These are phyloP conservation scores for Antarctomyces pellizariae DNA, from an alignment of 495 filamentous ascomycete species.

Conservation along the genomic window DNA sequence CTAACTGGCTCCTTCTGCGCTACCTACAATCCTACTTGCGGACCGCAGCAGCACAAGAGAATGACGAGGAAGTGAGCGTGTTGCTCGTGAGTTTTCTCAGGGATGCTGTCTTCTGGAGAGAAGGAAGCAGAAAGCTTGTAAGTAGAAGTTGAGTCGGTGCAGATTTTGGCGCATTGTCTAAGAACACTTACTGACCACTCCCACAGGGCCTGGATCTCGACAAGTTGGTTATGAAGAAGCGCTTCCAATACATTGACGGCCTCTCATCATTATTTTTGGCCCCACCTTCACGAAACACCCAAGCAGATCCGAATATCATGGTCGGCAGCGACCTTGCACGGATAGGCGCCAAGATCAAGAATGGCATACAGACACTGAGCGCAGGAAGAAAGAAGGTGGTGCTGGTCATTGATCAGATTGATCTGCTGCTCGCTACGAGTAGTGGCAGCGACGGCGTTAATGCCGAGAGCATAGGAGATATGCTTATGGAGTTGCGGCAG, in stretches of 20 bases:
- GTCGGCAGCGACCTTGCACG: constrained; percentile 3
- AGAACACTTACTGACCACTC: neutral
- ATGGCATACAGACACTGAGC: constrained; percentile 13
- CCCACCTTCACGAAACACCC: too few relatives aligned
- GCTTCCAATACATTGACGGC: constrained; percentile 53
- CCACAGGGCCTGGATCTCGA: constrained; percentile 46
- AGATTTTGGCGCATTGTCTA: constrained; percentile 1
- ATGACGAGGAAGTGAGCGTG: constrained; percentile 20
- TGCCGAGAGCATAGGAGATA: constrained; percentile 15
- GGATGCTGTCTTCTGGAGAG: constrained; percentile 52
- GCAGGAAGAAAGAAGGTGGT: constrained; percentile 15
- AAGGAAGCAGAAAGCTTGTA: constrained; percentile 35
- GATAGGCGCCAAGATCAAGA: constrained; percentile 12
- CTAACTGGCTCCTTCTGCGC: constrained; percentile 51
- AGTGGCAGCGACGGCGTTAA: constrained; percentile 10
- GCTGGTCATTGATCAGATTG: constrained; percentile 30
- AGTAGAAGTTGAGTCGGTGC: constrained; percentile 8
- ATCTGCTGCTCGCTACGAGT: constrained; percentile 27
- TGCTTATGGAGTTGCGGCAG: constrained; percentile 28
- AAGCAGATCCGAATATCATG: constrained; percentile 1
- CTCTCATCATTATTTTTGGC: constrained; percentile 37
- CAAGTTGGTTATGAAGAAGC: constrained; percentile 26
- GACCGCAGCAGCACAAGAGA: constrained; percentile 2
- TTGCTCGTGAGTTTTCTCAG: constrained; percentile 62
- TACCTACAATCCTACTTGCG: constrained; percentile 33